Evolutionary conservation across 2,329 filamentous ascomycete species (phyloP).

Genomic region (Beauveria asiatica): DNA sequence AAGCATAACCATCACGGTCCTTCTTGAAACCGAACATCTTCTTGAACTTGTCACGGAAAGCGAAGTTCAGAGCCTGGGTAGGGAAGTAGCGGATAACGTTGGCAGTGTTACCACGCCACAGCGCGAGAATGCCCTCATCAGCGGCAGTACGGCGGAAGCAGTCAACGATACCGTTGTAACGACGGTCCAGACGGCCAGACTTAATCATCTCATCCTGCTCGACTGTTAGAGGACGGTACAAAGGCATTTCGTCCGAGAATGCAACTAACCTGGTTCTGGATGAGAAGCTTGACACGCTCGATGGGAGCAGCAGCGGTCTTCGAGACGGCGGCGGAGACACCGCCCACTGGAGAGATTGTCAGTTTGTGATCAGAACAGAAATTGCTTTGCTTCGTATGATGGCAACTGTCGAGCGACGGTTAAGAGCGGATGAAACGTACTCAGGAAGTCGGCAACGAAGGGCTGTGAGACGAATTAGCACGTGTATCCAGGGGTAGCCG

Average conservation of each 20-base stretch:
- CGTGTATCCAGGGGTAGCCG: constrained; percentile 6
- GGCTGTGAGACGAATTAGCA: constrained; percentile 50
- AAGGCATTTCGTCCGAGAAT: not conserved
- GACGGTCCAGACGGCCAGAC: constrained; percentile 93
- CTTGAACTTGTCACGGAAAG: constrained; percentile 99
- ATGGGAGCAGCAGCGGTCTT: constrained; percentile 99
- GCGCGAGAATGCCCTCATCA: constrained; percentile 85
- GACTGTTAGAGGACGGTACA: constrained; percentile 22
- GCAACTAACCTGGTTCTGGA: constrained; percentile 95
- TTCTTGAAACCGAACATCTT: constrained; percentile 99
- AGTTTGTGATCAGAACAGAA: constrained; percentile 10
- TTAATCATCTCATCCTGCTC: constrained; percentile 98
- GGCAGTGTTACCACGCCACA: constrained; percentile 99
- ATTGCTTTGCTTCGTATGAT: not conserved
- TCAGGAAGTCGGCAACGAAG: constrained; percentile 98
- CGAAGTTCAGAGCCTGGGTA: constrained; percentile 99
- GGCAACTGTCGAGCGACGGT: not conserved
- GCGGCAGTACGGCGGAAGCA: constrained; percentile 91
- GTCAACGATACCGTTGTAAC: constrained; percentile 88
- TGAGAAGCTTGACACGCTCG: constrained; percentile 99
- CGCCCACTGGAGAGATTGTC: constrained; percentile 67
- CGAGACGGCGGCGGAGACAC: constrained; percentile 99
- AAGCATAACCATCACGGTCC: constrained; percentile 94
- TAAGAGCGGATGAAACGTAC: constrained; percentile 52
- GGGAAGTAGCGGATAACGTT: constrained; percentile 99